Evolutionary conservation across 257 asterid genomes (phyloP), one percentile per base, ranked within the genome.

Genomic region (Nicotiana otophora): DNA sequence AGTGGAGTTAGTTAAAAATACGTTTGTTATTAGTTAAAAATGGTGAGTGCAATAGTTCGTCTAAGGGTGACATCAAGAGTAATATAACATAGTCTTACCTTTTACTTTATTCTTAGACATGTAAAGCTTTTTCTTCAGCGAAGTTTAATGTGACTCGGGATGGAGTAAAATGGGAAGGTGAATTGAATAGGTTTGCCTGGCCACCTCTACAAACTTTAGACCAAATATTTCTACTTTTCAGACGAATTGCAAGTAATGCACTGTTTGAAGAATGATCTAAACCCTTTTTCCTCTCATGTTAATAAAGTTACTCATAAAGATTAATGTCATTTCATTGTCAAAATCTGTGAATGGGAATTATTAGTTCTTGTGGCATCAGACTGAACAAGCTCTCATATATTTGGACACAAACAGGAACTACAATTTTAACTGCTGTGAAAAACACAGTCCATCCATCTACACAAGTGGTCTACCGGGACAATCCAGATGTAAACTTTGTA

Each of bases 351-450:
- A 72, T 72, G 36, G 26, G 60, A 20, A 72, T 12, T 36, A 46
- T 72, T 12, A 46, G 14, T 46, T 23, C 14, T 51, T 74, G 62
- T 15, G 28, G 46, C 63, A 75, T 75, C 80, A 51, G 80, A 51
- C 28, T 51, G 63, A 75, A 75, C 15, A 51, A 51, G 63, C 26
- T 75, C 46, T 75, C 63, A 51, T 16, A 28, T 28, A 1, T 48
- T 3, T 51, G 80, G 51, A 74, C 16, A 7, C 53, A 26, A 19
- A 31, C 75, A 89, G 96, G 96, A 55, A 91, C 97, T 60, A 90
- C 97, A 4, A 83, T 89, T 70, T 81, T 92, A 72, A 60, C 81
- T 11, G 94, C 90, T 0, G 84, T 91, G 76, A 81, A 74, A 81
- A 88, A 81, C 9, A 68, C 90, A 0, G 88, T 91, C 7, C 88